These are phyloP conservation scores for Paecilomyces formosus DNA, from an alignment of 2,329 filamentous ascomycete species.

Conservation along the genomic window DNA sequence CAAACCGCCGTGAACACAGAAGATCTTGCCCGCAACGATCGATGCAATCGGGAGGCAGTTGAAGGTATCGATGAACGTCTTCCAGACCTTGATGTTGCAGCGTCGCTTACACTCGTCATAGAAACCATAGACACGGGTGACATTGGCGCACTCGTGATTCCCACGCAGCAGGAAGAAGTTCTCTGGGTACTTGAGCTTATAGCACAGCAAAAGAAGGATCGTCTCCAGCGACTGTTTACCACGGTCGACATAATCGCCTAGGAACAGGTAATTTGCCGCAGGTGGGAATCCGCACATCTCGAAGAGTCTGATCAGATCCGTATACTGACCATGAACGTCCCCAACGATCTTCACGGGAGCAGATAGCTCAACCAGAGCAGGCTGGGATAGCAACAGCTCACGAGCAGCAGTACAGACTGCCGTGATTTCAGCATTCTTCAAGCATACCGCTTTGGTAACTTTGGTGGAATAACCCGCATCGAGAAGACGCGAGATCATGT, in stretches of 20 bases:
- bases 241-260: conserved; percentile 93
- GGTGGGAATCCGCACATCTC: conserved; percentile 98
- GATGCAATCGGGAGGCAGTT: conserved; percentile 91
- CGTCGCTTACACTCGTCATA: conserved; percentile 97
- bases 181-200: conserved; percentile 94
- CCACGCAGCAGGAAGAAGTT: conserved; percentile 94
- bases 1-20: conserved; percentile 91
- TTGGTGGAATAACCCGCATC: conserved; percentile 95
- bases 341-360: conserved; percentile 97
- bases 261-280: conserved; percentile 82
- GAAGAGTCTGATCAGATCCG: conserved; percentile 91
- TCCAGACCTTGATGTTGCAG: conserved; percentile 97
- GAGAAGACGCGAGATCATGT: conserved; percentile 90
- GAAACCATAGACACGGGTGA: conserved; percentile 92
- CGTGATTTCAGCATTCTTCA: conserved; percentile 95
- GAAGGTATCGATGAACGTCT: conserved; percentile 94
- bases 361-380: conserved; percentile 82
- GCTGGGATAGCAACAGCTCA: conserved; percentile 85
- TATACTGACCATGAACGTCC: conserved; percentile 94
- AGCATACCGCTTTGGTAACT: conserved; percentile 91
- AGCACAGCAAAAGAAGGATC: conserved; percentile 84
- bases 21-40: conserved; percentile 97
- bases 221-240: conserved; percentile 95
- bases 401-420: conserved; percentile 85
- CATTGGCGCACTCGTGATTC: conserved; percentile 95